Conservation (phyloP, 2,329 filamentous ascomycete species). For the Scedosporium aurantiacum region DNA sequence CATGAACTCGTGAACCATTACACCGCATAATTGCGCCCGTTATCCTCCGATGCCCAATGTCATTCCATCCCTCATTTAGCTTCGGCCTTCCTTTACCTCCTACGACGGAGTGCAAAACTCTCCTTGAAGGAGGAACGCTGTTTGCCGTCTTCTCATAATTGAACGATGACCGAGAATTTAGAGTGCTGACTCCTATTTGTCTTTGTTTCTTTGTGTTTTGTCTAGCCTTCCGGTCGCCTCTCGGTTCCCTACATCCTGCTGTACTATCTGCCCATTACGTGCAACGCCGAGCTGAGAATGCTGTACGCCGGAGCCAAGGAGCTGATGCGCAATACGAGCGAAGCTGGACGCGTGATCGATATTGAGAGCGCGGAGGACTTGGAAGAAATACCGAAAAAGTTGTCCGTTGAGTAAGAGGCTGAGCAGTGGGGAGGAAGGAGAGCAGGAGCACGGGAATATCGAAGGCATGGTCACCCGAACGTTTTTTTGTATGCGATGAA, state of each 20-base stretch:
- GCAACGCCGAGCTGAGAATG: slow-evolving; percentile 81
- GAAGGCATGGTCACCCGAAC: background rate
- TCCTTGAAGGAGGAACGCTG: background rate
- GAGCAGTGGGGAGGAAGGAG: slow-evolving; percentile 2
- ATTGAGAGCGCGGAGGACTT: slow-evolving; percentile 72
- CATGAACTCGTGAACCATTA: background rate
- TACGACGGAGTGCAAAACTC: background rate
- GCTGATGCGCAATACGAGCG: slow-evolving; percentile 83
- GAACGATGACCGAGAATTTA: background rate
- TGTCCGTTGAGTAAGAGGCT: slow-evolving; percentile 22
- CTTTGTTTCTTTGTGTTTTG: slow-evolving; percentile 11
- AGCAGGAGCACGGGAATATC: slow-evolving; percentile 4
- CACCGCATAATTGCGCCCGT: background rate
- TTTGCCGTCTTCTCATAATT: background rate
- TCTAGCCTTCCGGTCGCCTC: slow-evolving; percentile 66
- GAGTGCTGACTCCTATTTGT: slow-evolving; percentile 4
- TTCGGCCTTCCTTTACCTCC: background rate
- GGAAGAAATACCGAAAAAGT: slow-evolving; percentile 63
- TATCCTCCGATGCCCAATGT: background rate
- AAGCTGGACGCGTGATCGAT: slow-evolving; percentile 82
- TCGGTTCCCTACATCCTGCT: slow-evolving; percentile 90
- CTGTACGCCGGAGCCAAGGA: slow-evolving; percentile 94
- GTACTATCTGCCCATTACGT: slow-evolving; percentile 88
- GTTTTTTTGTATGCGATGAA: background rate
- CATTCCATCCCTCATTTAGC: background rate